phyloP scores from a whole-genome alignment of 257 asterid species.

The Catharanthus roseus region DNA sequence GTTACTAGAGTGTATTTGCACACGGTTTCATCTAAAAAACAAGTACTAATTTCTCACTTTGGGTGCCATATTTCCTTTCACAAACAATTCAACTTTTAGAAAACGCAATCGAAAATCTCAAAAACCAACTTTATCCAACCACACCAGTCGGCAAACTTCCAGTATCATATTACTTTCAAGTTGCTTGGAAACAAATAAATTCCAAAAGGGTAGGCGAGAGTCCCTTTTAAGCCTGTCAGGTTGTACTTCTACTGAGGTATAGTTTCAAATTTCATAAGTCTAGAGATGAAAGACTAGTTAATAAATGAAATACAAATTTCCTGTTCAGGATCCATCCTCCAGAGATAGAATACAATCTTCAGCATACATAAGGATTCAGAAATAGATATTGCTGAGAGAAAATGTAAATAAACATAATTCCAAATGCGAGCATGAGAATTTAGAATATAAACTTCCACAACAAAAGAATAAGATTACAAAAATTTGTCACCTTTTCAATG shows the following conservation, averaged over 20 bases:
- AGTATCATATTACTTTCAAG: not conserved
- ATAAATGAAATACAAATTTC: too few relatives aligned
- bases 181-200: not conserved
- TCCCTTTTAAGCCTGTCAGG: not conserved
- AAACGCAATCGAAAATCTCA: too few relatives aligned
- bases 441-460: not conserved
- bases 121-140: too few relatives aligned
- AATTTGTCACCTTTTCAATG: conserved; percentile 56
- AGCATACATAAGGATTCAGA: not conserved
- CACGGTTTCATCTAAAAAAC: too few relatives aligned
- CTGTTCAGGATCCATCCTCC: not conserved
- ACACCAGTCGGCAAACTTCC: not conserved
- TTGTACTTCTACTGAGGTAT: not conserved
- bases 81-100: too few relatives aligned
- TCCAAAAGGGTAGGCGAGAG: not conserved
- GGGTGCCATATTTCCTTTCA: too few relatives aligned
- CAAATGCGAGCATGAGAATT: not conserved
- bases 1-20: too few relatives aligned
- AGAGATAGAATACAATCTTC: not conserved
- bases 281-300: too few relatives aligned
- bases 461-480: not conserved
- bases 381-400: too few relatives aligned
- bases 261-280: too few relatives aligned
- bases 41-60: too few relatives aligned
- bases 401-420: not conserved